Evolutionary conservation across 345 rosid genomes (phyloP), one percentile per base, ranked within the genome.

Genomic region (Gossypium anomalum): DNA sequence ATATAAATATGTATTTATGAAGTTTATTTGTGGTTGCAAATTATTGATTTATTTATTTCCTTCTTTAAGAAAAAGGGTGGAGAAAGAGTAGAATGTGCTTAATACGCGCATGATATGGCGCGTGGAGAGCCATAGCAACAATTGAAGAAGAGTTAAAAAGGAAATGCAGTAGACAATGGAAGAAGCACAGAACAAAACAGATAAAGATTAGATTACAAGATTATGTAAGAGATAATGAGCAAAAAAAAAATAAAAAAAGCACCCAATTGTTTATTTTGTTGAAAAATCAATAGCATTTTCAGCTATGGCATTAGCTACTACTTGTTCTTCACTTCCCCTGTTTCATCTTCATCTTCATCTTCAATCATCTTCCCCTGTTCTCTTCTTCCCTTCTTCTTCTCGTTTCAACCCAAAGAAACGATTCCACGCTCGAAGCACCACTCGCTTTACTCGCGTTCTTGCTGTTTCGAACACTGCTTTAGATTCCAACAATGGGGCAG

Each of bases 401-500:
- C 60, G 60, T 27, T 27, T 27, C 4, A 49, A 51, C 59, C 23
- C 73, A 29, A 51, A 27, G 47, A 69, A 69, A 51, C 25, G 25
- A 8, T 69, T 27, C 52, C 61, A 17, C n/a, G 4, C 11, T 52
- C 17, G 22, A 1, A 29, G 2, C 22, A 29, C 0, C 47, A 34
- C 27, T 70, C 61, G 60, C 58, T 69, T 29, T 29, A 25, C 45
- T n/a, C 47, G 48, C n/a, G 25, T 70, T 52, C 11, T 70, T n/a
- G 23, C 27, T 70, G 13, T 45, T 11, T 53, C 25, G 13, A 70
- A 52, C 13, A 43, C 73, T 52, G 58, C 72, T 8, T 22, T 69
- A 1, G 59, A 51, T 59, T 69, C 72, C 2, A 17, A 27, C 61
- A 70, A 70, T 52, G 97, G 95, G 29, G 85, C 88, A 56, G 76